Evolutionary conservation across 2,329 filamentous ascomycete species (phyloP), one percentile per base, ranked within the genome.

Genomic region (Elsinoe batatas): DNA sequence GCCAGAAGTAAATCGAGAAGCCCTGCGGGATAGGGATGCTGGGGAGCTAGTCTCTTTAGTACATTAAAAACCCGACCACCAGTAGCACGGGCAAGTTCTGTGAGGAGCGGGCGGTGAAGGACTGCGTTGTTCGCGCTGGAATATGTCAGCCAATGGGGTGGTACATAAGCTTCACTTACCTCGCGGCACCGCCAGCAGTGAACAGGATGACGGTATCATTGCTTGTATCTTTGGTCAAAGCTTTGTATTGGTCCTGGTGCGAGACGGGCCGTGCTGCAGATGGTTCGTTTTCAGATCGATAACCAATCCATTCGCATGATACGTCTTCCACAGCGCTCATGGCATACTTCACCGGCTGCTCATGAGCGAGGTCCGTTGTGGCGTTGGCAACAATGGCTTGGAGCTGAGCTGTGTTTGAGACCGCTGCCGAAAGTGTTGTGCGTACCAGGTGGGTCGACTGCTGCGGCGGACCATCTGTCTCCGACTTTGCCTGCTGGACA

Each of bases 1-100:
- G 72, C 69, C 12, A 71, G 64, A n/a, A 77, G 62, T 22, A 70
- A 68, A 61, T 77, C 74, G 38, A 76, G 65, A 5, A 77, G 61
- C 2, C 72, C 71, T 3, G 73, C 67, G 13, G 74, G 74, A 59
- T 76, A 77, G 8, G 74, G 71, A 40, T 73, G 64, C 51, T 76
- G 72, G 13, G 74, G 74, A 2, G 74, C 73, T 5, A 76, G 68
- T 51, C 74, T 69, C 59, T 76, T 76, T 47, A 72, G 68, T 20
- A 77, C 70, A 10, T 72, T 74, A 32, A 75, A 65, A 20, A 67
- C 67, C 5, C 69, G 68, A 11, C 71, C 71, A 13, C 70, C 67
- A 6, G 69, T 71, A 10, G 64, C 57, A 56, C 69, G 73, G 18
- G 71, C 71, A 1, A 75, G 62, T 26, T 38, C 4, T 30, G 42